Conservation (phyloP, 441 rosid genomes). For the Populus hybrid region DNA sequence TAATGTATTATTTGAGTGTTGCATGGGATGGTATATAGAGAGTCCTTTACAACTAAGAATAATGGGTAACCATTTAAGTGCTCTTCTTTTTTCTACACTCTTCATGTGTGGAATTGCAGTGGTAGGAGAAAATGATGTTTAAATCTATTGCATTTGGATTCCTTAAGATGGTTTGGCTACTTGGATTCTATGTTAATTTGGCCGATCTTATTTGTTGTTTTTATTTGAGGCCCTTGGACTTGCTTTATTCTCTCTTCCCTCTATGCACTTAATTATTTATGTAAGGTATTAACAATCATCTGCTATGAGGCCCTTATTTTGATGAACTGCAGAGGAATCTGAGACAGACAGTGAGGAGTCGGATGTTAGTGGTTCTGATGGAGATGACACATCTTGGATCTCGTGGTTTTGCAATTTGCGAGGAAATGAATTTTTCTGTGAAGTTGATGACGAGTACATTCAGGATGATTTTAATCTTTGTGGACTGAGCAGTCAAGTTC, state of each 20-base stretch:
- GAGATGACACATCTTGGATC: conserved; percentile 90
- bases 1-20: too few relatives aligned
- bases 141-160: neutral
- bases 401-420: conserved; percentile 91
- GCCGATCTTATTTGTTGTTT: neutral
- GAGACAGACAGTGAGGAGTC: conserved; percentile 78
- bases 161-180: neutral
- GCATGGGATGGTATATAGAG: neutral
- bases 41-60: neutral
- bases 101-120: neutral
- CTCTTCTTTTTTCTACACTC: neutral
- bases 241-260: neutral
- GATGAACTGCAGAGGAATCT: conserved; percentile 45
- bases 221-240: neutral
- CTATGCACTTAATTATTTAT: neutral
- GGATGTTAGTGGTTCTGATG: conserved; percentile 82
- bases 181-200: neutral
- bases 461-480: too few relatives aligned
- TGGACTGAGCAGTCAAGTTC: conserved; percentile 97
- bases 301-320: conserved; percentile 16
- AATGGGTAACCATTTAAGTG: neutral
- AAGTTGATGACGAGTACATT: too few relatives aligned
- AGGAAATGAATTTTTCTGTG: too few relatives aligned
- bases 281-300: neutral
- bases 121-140: neutral